Conservation (phyloP, 2,329 filamentous ascomycete species). For the Arthrobotrys sphaeroides region DNA sequence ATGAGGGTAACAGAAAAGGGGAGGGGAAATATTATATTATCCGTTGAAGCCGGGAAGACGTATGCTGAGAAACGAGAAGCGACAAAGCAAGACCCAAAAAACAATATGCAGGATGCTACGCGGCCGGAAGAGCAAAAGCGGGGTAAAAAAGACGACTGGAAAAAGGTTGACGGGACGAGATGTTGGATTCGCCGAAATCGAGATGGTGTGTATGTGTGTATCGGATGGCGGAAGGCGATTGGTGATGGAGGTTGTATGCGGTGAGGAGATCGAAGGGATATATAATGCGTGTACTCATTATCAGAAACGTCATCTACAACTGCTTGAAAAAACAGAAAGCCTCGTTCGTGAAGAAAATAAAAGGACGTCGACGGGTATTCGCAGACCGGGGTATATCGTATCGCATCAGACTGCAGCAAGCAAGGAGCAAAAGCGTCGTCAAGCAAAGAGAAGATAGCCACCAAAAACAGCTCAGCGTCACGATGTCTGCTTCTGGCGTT, state of each 20-base stretch:
- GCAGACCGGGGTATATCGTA: constrained; percentile 55
- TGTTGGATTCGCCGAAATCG: constrained; percentile 45
- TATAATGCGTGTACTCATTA: constrained; percentile 53
- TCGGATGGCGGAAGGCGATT: neutral
- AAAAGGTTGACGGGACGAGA: constrained; percentile 3
- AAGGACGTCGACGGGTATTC: constrained; percentile 47
- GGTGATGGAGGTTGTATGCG: constrained; percentile 13
- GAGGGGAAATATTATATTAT: constrained; percentile 50
- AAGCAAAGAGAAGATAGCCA: constrained; percentile 34
- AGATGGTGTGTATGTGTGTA: neutral
- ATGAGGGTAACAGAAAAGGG: constrained; percentile 33
- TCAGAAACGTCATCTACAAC: constrained; percentile 54
- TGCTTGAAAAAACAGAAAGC: constrained; percentile 41
- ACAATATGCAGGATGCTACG: constrained; percentile 51
- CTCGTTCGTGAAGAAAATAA: constrained; percentile 45
- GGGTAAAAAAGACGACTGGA: constrained; percentile 13
- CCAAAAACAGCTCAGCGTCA: constrained; percentile 30
- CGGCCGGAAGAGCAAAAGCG: constrained; percentile 25
- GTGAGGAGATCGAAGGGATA: constrained; percentile 45
- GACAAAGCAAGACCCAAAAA: constrained; percentile 25
- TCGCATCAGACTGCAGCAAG: constrained; percentile 46
- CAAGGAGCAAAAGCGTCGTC: constrained; percentile 40
- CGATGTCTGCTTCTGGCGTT: constrained; percentile 60
- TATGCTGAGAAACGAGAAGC: constrained; percentile 30
- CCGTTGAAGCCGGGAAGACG: constrained; percentile 53